Percentiles rank a stretch among this genome's conserved stretches.
These are phyloP conservation scores for Durio zibethinus DNA, from an alignment of 345 rosid species.

Conservation along the genomic window DNA sequence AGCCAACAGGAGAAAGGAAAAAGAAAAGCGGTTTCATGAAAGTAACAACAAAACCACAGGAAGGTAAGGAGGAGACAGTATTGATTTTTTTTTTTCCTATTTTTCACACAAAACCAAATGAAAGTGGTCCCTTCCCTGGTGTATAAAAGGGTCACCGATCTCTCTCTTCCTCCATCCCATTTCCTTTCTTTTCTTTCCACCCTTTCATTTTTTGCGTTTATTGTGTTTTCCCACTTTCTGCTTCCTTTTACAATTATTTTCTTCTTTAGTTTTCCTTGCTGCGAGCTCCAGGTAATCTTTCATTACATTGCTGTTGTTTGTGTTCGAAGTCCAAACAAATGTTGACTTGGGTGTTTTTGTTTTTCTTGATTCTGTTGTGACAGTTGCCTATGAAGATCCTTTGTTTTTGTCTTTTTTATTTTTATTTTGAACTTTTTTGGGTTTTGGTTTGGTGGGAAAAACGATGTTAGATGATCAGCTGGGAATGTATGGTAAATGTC, in stretches of 20 bases:
- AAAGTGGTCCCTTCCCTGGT: neutral
- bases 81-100: no score
- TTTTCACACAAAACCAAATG: neutral
- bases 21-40: neutral
- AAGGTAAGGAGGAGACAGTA: neutral
- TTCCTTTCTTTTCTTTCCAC: neutral
- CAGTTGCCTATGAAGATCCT: neutral
- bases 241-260: neutral
- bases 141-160: constrained; percentile 1
- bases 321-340: neutral
- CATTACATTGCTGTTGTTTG: neutral
- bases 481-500: neutral
- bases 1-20: neutral
- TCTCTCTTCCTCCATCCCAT: constrained; percentile 13
- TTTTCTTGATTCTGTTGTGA: neutral
- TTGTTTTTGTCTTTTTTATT: no score
- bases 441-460: neutral
- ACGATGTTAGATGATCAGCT: neutral
- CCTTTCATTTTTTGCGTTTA: constrained; percentile 4
- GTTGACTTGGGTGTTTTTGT: neutral
- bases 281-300: neutral
- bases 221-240: neutral
- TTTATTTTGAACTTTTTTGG: neutral
- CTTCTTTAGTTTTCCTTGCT: neutral
- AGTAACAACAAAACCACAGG: neutral